Base-by-base conservation (phyloP, 2,329 filamentous ascomycete species). In the Colletotrichum sp. region DNA sequence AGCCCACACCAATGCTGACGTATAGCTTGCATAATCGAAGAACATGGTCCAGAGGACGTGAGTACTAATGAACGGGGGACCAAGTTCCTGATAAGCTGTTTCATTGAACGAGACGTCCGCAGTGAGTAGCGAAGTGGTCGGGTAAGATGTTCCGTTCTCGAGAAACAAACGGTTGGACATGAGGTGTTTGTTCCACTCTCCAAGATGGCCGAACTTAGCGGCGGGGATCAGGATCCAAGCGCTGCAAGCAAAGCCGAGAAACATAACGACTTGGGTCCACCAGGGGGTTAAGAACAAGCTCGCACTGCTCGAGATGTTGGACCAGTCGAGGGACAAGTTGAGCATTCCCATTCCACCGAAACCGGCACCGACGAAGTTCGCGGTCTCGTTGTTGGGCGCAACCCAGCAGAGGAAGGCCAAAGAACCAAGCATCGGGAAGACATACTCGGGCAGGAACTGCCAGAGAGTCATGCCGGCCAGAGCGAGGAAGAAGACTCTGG, bases 311-410 rank as follows among this genome's bases (percentile, higher is more conserved):
- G 87, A 88, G 78, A 89, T 83, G 67, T 85, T 83, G 8, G 83
- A 85, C 86, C 88, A 89, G 78, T 89, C 88, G 76, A 93, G 92
- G 0, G 90, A 91, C 18, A 91, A 87, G 8, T 91, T 91, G 73
- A 92, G 87, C 25, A 93, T 81, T 2, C 90, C 91, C 34, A 92
- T 84, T 1, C 91, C 91, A 18, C 89, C 89, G 77, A 86, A 87
- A 2, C 89, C 89, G 10, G 91, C 91, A 75, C 92, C 92, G 15
- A 93, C 79, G 81, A 93, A 91, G 80, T 93, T 92, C 75, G 92
- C 82, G 15, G 91, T 80, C 5, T 89, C 85, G 73, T 88, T 92
- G 66, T 92, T 85, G 5, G 91, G 91, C 13, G 89, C 89, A 74
- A 92, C 89, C 86, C 86, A 93, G 65, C 91, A 92, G 39, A 91